Percentiles rank a stretch among this genome's conserved stretches.
Conservation (phyloP, 495 filamentous ascomycete genomes). For the Niebla homalea region DNA sequence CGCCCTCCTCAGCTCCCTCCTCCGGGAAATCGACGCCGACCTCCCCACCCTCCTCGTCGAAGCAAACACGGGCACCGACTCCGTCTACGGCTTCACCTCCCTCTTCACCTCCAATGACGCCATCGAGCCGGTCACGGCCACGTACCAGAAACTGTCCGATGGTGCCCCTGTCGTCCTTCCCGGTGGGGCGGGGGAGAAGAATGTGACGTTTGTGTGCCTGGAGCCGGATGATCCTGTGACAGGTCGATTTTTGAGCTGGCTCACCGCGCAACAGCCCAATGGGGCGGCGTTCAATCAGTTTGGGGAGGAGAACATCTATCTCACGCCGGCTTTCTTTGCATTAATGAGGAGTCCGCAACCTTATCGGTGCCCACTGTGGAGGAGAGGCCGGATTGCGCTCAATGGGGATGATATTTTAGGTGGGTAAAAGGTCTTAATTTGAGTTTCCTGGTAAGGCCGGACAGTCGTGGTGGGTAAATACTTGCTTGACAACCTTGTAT, state of each 20-base stretch:
- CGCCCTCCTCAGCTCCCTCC: background rate
- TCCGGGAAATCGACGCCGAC: background rate
- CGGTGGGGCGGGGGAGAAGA: background rate
- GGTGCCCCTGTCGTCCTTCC: background rate
- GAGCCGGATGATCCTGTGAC: background rate
- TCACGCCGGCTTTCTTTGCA: background rate
- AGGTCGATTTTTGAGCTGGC: background rate
- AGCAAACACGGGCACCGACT: background rate
- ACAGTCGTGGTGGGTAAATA: no score
- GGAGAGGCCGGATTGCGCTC: background rate
- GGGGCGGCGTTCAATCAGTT: background rate
- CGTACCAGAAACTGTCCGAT: background rate
- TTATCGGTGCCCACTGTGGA: constrained; percentile 2
- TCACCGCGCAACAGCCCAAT: background rate
- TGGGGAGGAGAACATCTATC: background rate
- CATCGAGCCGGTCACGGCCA: background rate
- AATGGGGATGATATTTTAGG: background rate
- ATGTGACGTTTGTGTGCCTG: constrained; percentile 1
- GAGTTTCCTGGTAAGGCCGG: no score
- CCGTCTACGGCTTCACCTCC: constrained; percentile 1
- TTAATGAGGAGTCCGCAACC: background rate
- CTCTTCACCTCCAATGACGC: background rate
- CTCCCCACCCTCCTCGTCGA: background rate
- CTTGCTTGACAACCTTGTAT: no score
- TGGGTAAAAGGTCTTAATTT: no score